Evolutionary conservation across 441 rosid species (phyloP), one percentile per base, ranked within the genome.

Genomic region (Mallotus repandus): DNA sequence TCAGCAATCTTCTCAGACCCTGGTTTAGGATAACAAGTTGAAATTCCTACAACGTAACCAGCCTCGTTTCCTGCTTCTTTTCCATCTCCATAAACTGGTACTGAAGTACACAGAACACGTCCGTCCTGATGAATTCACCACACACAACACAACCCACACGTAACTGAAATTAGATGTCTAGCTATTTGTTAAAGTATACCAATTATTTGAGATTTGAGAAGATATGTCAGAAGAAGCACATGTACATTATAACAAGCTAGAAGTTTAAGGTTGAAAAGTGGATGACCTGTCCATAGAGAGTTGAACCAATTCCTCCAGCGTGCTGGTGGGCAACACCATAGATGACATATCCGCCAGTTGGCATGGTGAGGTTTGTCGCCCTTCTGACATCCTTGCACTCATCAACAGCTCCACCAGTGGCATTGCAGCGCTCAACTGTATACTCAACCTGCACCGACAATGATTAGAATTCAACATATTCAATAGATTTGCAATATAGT

Each of bases 41-140:
- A 86, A 96, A 94, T 92, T 80, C 98, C 99, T 21, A 94, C 97
- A 21, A 92, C 74, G 68, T 92, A 91, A 68, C 97, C 99, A 69
- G 87, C 85, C 76, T 94, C 99, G 29, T 92, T 87, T 75, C 98
- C 99, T 11, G 89, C 86, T 80, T 92, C 93, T 4, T 68, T 77
- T 64, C 98, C 97, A n/a, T 79, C 66, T 14, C 99, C 99, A 45
- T 92, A 92, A 62, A 46, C 74, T 0, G 97, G 86, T 9, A 74
- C 43, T 15, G 98, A 94, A 70, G 85, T 75, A 66, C 93, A 92
- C 22, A 92, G 77, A 18, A 71, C 80, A 25, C 80, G 80, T 68
- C 93, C 99, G 66, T 83, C 88, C 99, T 91, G 81, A 48, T 13
- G 14, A 74, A 65, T 64, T 81, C 21, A 21, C 41, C 41, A 29